Conservation (phyloP, 495 filamentous ascomycete genomes). For the Penicillium paxilli region DNA sequence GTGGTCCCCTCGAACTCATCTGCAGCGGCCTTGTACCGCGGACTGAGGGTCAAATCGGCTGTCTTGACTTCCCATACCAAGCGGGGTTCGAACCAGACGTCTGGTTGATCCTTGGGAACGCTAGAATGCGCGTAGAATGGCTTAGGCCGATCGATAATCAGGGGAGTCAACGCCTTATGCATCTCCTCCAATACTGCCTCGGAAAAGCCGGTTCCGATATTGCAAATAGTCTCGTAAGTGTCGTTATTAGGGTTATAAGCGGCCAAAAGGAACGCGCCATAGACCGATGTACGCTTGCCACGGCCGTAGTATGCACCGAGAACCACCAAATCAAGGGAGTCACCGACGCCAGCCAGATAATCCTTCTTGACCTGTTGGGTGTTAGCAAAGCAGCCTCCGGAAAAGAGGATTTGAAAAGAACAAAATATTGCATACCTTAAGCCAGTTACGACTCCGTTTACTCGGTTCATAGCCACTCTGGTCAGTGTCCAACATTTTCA, state of each 20-base stretch:
- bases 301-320: conserved; percentile 91
- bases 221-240: conserved; percentile 91
- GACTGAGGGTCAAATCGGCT: conserved; percentile 89
- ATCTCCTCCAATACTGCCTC: conserved; percentile 83
- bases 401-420: not conserved
- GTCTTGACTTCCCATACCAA: conserved; percentile 98
- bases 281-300: conserved; percentile 92
- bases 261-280: conserved; percentile 91
- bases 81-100: conserved; percentile 96
- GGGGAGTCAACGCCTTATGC: conserved; percentile 65
- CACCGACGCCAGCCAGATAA: conserved; percentile 88
- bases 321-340: conserved; percentile 95
- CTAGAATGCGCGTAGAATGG: conserved; percentile 88
- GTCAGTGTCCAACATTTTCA: conserved; percentile 94
- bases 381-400: not conserved
- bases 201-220: conserved; percentile 96
- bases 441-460: conserved; percentile 94
- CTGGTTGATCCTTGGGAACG: conserved; percentile 87
- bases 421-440: conserved; percentile 63
- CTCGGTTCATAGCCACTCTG: conserved; percentile 94
- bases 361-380: conserved; percentile 85
- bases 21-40: conserved; percentile 79
- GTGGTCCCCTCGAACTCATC: conserved; percentile 57
- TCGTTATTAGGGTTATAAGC: conserved; percentile 83
- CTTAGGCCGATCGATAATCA: conserved; percentile 85